Evolutionary conservation across 2,329 filamentous ascomycete genomes (phyloP).

Genomic region (Simplicillium aogashimaense): DNA sequence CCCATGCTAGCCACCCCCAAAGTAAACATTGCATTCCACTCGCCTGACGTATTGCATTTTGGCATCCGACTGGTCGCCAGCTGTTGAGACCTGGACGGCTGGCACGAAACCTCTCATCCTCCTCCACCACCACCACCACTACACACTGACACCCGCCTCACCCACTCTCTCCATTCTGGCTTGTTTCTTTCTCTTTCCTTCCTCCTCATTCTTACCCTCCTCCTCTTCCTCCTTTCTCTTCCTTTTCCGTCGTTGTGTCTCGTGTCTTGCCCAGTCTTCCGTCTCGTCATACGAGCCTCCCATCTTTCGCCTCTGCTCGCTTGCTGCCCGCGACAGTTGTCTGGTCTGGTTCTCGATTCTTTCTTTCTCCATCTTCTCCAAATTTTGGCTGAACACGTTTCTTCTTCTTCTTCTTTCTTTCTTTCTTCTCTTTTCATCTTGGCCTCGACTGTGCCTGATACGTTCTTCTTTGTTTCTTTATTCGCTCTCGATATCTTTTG

Average conservation of each 20-base stretch:
- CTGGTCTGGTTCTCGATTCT: background rate
- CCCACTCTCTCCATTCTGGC: constrained; percentile 3
- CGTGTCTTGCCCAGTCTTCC: background rate
- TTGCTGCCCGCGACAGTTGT: background rate
- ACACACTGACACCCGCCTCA: too few species aligned
- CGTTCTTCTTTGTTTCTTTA: background rate
- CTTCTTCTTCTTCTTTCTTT: constrained; percentile 3
- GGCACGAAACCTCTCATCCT: constrained; percentile 1
- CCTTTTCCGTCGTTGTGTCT: constrained; percentile 2
- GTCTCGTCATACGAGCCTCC: background rate
- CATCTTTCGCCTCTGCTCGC: background rate
- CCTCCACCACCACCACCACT: too few species aligned
- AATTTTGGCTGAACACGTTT: background rate
- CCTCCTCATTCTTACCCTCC: constrained; percentile 5
- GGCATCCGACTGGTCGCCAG: constrained; percentile 5
- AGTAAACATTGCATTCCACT: constrained; percentile 13
- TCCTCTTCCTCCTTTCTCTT: constrained; percentile 5
- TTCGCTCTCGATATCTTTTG: too few species aligned
- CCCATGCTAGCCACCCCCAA: constrained; percentile 1
- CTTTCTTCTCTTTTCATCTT: background rate
- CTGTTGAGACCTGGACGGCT: too few species aligned
- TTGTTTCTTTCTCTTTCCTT: constrained; percentile 1
- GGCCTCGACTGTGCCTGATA: background rate
- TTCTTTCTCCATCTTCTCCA: constrained; percentile 2
- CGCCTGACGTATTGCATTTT: constrained; percentile 16